phyloP scores from a whole-genome alignment of 371 early-diverging fungal species.

The Mucor indicus region DNA sequence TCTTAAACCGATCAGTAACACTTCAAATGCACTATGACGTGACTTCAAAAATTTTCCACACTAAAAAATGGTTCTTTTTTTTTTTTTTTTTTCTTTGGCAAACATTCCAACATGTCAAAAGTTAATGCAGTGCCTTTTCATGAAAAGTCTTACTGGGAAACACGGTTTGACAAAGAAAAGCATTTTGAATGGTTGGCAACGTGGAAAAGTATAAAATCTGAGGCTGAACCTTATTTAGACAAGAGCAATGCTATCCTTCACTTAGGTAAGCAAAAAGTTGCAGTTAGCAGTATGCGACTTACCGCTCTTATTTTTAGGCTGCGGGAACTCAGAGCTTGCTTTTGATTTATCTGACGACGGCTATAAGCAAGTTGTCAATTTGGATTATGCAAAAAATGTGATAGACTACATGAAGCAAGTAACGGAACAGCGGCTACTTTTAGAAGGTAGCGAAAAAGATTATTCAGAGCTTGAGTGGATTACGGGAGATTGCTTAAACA shows the following conservation, averaged over 20 bases:
- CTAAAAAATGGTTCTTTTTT: too few relatives aligned
- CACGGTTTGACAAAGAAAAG: slow-evolving; percentile 41
- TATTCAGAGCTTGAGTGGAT: slow-evolving; percentile 22
- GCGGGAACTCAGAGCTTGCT: slow-evolving; percentile 54
- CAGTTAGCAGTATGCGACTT: background rate
- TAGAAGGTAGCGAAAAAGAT: slow-evolving; percentile 3
- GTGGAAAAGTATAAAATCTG: slow-evolving; percentile 20
- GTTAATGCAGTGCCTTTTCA: slow-evolving; percentile 37
- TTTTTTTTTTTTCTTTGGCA: too few relatives aligned
- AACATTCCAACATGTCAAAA: slow-evolving; percentile 25
- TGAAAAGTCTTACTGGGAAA: slow-evolving; percentile 46
- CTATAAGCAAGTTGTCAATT: slow-evolving; percentile 27
- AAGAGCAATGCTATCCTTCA: slow-evolving; percentile 27
- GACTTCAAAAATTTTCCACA: too few relatives aligned
- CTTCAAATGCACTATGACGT: too few relatives aligned
- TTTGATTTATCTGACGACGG: slow-evolving; percentile 41
- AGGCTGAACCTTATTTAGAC: slow-evolving; percentile 17
- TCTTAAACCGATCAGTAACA: too few relatives aligned
- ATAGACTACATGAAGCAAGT: slow-evolving; percentile 34
- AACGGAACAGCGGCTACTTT: slow-evolving; percentile 10
- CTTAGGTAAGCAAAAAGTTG: slow-evolving; percentile 12
- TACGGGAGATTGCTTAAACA: slow-evolving; percentile 25
- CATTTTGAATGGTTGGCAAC: slow-evolving; percentile 41
- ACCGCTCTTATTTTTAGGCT: slow-evolving; percentile 25
- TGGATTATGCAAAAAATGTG: slow-evolving; percentile 48